Base-by-base conservation (phyloP, 768 basidiomycete genomes). In the Panaeolus papilionaceus region DNA sequence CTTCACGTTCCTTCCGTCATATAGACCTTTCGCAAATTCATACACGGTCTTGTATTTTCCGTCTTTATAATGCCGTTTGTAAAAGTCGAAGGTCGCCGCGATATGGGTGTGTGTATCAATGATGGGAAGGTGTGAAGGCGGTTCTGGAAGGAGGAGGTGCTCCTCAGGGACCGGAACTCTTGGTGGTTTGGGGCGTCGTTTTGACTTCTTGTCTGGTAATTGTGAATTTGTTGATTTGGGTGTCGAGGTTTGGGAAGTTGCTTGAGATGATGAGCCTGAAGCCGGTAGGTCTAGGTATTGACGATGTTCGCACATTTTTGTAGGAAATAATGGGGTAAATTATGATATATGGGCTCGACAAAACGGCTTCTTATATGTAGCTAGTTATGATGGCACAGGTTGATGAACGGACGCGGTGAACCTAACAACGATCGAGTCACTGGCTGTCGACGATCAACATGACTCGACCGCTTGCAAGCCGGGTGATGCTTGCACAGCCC, bases 101-200 rank as follows among this genome's bases (percentile, higher is more conserved):
- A 95, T 79, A 71, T 95, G 94, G 0, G 92, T 93, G 79, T 96
- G 94, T 0, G 94, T 95, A 79, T 96, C 94, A n/a, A 95, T 82
- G 71, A 95, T 87, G 4, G 80, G 72, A 5, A 77, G 66, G 2
- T 75, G 61, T 1, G 81, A 76, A 2, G 80, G 80, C 9, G 75
- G 76, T 26, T 75, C 68, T 14, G 84, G 83, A 6, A 83, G 75
- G 12, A 83, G 71, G 4, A 84, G 77, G 51, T 76, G 70, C 38
- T 77, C 72, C 70, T 83, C 81, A 11, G 75, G 67, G 47, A 49
- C 47, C 10, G 47, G 47, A 20, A 26, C 20, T 9, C 47, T 49
- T 2, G 47, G 20, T 49, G 47, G 47, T 23, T 49, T 49, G 11
- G 42, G 11, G 3, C 42, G 42, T 16, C 42, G 42, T 18, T 44